Evolutionary conservation across 345 rosid species (phyloP), one percentile per base, ranked within the genome.

Genomic region (Abelmoschus esculentus): DNA sequence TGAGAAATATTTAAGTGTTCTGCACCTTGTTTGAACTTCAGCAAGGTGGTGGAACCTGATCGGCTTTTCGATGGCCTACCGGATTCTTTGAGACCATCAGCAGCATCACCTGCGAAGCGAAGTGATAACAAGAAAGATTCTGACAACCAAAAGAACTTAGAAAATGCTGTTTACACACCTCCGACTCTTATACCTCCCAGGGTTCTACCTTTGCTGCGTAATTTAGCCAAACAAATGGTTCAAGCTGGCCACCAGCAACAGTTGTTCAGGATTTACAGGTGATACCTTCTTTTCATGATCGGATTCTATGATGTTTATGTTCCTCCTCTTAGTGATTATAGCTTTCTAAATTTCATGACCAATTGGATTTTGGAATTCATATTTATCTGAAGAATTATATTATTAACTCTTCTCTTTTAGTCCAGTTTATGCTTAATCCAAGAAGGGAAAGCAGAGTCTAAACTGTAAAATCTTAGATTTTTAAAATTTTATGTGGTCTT

Each of bases 1-100:
- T 15, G 38, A 22, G 26, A 47, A 28, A 66, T 15, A n/a, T 13
- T 47, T 28, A 4, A 60, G 57, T 26, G 8, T 29, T 28, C 34
- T 49, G 28, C 22, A 13, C 10, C n/a, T 62, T 56, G 54, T 76
- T 61, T 72, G 67, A 58, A 61, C 67, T 79, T 62, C 85, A 96
- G 99, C 87, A 92, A 96, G 81, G 95, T 97, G 44, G 88, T 92
- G 78, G 98, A 96, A 72, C 96, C 97, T 73, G 97, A 92, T 78
- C 85, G 86, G 52, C 69, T 93, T 9, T 87, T 87, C 17, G 90
- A 91, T 54, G 87, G 96, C 78, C 92, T 93, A 78, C 98, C 98
- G 38, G 81, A 83, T 57, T 82, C 89, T 67, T 75, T 88, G 57
- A 82, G 92, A 61, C 93, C 96, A 77, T 80, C 90, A 53, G 63